These are phyloP conservation scores for Dactylella cylindrospora DNA, from an alignment of 2,329 filamentous ascomycete species.

Conservation along the genomic window DNA sequence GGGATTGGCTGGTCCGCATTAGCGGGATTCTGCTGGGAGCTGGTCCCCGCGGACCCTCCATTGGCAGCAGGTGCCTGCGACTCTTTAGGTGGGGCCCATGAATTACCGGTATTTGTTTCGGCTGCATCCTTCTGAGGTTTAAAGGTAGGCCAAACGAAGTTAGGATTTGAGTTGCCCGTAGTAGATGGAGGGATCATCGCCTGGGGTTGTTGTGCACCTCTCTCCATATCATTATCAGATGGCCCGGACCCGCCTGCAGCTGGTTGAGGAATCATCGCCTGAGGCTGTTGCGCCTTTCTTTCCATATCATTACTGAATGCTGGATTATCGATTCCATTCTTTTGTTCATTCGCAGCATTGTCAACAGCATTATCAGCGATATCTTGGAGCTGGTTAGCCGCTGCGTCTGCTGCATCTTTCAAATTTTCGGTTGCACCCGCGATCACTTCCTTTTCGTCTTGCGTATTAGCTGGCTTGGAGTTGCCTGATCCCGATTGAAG, in stretches of 20 bases:
- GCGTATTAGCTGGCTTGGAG: slow-evolving; percentile 1
- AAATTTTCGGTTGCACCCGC: slow-evolving; percentile 7
- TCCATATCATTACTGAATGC: not conserved
- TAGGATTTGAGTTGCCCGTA: slow-evolving; percentile 2
- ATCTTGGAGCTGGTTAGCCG: slow-evolving; percentile 6
- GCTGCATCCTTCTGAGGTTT: no score
- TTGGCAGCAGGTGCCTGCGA: no score
- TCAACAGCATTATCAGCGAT: slow-evolving; percentile 12
- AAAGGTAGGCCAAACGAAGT: not conserved
- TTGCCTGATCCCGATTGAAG: no score
- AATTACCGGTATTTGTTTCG: no score
- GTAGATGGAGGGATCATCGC: not conserved
- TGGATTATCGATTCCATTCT: slow-evolving; percentile 15
- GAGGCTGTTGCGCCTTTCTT: not conserved
- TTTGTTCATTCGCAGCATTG: slow-evolving; percentile 16
- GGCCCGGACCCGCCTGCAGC: not conserved
- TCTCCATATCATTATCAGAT: not conserved
- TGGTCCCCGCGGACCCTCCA: no score
- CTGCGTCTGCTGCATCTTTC: slow-evolving; percentile 16
- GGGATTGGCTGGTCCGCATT: no score
- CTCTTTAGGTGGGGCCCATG: no score
- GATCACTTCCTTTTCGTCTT: slow-evolving; percentile 18
- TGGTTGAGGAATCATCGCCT: not conserved
- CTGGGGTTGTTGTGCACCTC: slow-evolving; percentile 1
- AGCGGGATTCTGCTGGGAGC: no score